phyloP scores from a whole-genome alignment of 2,329 filamentous ascomycete species.

The Bipolaris zeicola region DNA sequence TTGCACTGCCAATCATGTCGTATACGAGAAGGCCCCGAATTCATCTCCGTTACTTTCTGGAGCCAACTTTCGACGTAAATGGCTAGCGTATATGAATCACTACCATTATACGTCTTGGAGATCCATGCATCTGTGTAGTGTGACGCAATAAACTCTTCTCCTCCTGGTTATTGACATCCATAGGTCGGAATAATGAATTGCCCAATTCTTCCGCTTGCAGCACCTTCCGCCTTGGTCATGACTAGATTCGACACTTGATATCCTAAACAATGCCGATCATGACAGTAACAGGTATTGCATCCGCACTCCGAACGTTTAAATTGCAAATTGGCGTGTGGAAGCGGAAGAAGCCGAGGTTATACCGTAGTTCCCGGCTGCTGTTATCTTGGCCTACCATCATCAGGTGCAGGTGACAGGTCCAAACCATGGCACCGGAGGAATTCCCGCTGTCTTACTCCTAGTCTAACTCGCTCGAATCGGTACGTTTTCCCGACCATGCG shows the following conservation, averaged over 20 bases:
- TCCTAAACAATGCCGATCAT: not conserved
- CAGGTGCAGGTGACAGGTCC: not conserved
- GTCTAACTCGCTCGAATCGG: too few relatives aligned
- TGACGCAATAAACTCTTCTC: not conserved
- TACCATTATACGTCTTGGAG: not conserved
- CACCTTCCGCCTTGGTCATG: not conserved
- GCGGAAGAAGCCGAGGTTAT: not conserved
- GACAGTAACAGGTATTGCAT: not conserved
- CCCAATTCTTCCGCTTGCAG: slow-evolving; percentile 11
- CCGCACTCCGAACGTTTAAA: not conserved
- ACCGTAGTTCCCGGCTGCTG: not conserved
- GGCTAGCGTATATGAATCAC: not conserved
- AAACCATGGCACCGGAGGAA: not conserved
- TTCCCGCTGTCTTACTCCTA: not conserved
- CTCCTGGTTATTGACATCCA: not conserved
- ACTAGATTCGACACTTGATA: not conserved
- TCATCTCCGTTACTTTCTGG: not conserved
- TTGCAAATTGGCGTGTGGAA: not conserved
- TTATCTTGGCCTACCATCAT: not conserved
- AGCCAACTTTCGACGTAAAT: not conserved
- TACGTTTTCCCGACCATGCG: not conserved
- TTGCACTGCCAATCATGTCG: not conserved
- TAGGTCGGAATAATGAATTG: slow-evolving; percentile 3
- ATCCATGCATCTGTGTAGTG: not conserved
- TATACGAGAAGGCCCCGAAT: not conserved